Conservation (phyloP, 306 rosid genomes). For the Coriaria nepalensis region DNA sequence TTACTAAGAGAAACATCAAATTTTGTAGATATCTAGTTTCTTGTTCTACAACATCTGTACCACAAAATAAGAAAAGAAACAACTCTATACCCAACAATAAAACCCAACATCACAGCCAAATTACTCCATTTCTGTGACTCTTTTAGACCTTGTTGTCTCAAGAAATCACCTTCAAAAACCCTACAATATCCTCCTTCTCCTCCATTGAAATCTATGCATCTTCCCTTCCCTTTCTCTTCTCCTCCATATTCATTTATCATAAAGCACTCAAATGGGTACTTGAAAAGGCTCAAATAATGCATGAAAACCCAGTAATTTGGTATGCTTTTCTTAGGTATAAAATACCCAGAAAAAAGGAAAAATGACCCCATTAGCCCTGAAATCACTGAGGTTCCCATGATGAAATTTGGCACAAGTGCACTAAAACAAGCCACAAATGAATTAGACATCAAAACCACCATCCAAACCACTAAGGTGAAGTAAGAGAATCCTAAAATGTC, state of each 20-base stretch:
- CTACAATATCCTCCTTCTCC: conserved; percentile 29
- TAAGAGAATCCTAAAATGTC: conserved; percentile 28
- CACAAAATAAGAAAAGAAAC: conserved; percentile 68
- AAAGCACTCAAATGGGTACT: conserved; percentile 95
- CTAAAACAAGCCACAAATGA: conserved; percentile 91
- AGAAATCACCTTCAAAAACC: conserved; percentile 43
- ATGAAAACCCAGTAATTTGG: conserved; percentile 87
- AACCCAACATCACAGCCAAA: conserved; percentile 67
- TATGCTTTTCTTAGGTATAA: conserved; percentile 65
- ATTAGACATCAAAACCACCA: conserved; percentile 55
- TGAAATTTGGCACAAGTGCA: conserved; percentile 87
- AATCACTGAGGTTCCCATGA: conserved; percentile 73
- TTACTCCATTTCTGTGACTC: conserved; percentile 79
- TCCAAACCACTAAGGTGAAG: conserved; percentile 41
- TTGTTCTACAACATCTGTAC: conserved; percentile 56
- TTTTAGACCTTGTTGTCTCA: conserved; percentile 56
- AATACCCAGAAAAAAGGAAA: conserved; percentile 92
- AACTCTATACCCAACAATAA: conserved; percentile 70
- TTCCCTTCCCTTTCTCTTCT: conserved; percentile 39
- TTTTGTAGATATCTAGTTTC: conserved; percentile 22
- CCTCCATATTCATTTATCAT: conserved; percentile 91
- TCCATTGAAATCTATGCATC: conserved; percentile 42
- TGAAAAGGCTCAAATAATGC: conserved; percentile 81
- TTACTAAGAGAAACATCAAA: background rate
- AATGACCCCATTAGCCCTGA: conserved; percentile 93